Base-by-base conservation (phyloP, 108 stramenopile species). In the Mayamaea pseudoterrestris region DNA sequence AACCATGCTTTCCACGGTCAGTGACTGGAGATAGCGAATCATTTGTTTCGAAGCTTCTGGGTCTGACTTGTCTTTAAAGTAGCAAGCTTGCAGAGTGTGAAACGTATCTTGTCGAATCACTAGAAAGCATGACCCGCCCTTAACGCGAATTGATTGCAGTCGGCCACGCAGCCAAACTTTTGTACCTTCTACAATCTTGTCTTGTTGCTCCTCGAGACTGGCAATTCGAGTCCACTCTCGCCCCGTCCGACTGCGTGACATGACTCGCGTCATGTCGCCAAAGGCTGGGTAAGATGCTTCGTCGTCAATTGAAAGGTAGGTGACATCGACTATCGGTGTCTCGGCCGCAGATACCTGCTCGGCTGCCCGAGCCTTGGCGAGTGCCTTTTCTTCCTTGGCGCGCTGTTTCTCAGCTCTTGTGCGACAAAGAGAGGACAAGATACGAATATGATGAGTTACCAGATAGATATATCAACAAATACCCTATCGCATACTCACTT, bases 61-160 rank as follows among this genome's bases (percentile, higher is more conserved):
- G 48, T 88, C 63, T 26, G 77, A 76, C 62, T 91, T 93, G 70
- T 95, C 84, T 68, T 98, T 98, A 72, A 98, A 98, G 58, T 83
- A 91, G 23, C 65, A 68, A 5, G 87, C 91, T 58, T 98, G 97
- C 16, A 96, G 78, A 0, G 97, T 96, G 51, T 95, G 61, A 53
- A 91, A 83, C 7, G 87, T 68, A 42, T 88, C 78, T 59, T 90
- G 84, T 30, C 97, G 74, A 22, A 98, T 31, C 13, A 98, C 97
- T n/a, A 95, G 54, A 48, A 98, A 98, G 25, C 86, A 83, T 18
- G 93, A 90, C 12, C 88, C 87, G 4, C 97, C 97, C 82, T 93
- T 98, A 30, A 80, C 85, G 9, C 97, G 86, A 26, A 98, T 88
- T 36, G 93, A 93, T 28, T 86, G 68, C 34, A 98, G 50, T 24